These are phyloP conservation scores for Trichoderma sp. DNA, from an alignment of 2,329 filamentous ascomycete species.

Conservation along the genomic window DNA sequence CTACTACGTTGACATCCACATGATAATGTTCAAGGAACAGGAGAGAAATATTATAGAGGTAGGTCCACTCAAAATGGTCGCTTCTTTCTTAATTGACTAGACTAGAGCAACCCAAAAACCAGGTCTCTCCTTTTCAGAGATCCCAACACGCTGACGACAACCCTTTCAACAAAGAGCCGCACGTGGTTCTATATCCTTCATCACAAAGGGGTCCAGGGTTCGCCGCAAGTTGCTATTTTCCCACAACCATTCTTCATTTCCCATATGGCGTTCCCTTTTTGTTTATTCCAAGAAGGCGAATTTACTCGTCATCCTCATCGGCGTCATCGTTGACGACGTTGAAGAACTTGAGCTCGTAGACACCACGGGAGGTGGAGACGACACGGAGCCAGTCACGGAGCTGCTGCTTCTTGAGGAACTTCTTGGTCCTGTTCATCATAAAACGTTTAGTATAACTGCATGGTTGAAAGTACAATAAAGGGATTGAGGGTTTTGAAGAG, in stretches of 20 bases:
- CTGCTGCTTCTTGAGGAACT: slow-evolving; percentile 99
- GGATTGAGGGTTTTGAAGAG: slow-evolving; percentile 36
- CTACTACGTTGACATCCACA: not conserved
- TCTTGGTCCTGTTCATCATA: slow-evolving; percentile 75
- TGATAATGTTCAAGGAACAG: not conserved
- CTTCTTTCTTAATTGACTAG: slow-evolving; percentile 26
- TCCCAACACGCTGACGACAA: slow-evolving; percentile 5
- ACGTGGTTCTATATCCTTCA: not conserved
- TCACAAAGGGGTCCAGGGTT: not conserved
- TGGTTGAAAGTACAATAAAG: not conserved
- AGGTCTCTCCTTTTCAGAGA: not conserved
- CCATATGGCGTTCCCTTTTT: not conserved
- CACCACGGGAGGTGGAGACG: slow-evolving; percentile 94
- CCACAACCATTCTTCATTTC: not conserved
- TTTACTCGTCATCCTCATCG: slow-evolving; percentile 98
- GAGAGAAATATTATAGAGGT: not conserved
- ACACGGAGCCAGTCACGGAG: slow-evolving; percentile 99
- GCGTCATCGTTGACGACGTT: slow-evolving; percentile 98
- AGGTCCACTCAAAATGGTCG: slow-evolving; percentile 28
- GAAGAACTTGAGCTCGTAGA: slow-evolving; percentile 99
- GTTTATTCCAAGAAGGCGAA: slow-evolving; percentile 6
- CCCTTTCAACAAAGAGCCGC: not conserved
- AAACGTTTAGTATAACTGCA: not conserved
- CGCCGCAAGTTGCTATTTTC: not conserved
- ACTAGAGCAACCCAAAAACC: not conserved